Conservation (phyloP, 2,329 filamentous ascomycete genomes). For the Fusarium sp. region DNA sequence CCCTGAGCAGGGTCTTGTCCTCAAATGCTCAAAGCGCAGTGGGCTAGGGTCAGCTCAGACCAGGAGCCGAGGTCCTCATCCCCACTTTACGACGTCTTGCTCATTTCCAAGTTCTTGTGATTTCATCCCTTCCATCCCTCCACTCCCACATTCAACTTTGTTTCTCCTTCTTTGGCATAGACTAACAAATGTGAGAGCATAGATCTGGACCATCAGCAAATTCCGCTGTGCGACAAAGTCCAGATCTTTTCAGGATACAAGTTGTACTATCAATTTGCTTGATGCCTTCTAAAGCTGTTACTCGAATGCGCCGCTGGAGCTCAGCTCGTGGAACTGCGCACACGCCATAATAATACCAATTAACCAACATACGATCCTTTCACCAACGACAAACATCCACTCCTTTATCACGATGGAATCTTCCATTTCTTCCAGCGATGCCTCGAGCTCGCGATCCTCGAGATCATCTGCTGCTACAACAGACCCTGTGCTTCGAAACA, state of each 20-base stretch:
- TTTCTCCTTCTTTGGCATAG: not conserved
- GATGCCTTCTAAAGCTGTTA: constrained; percentile 41
- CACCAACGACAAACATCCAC: constrained; percentile 4
- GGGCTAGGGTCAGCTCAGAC: constrained; percentile 15
- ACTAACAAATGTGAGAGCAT: constrained; percentile 31
- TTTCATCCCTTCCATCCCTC: constrained; percentile 35
- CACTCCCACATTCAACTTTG: constrained; percentile 3
- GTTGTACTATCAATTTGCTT: constrained; percentile 26
- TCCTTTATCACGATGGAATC: constrained; percentile 39
- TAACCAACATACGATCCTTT: constrained; percentile 21
- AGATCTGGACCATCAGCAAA: constrained; percentile 28
- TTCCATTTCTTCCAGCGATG: constrained; percentile 41
- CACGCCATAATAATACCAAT: constrained; percentile 22
- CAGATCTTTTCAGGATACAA: not conserved
- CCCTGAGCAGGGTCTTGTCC: not conserved
- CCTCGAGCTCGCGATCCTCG: constrained; percentile 40
- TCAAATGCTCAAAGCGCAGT: constrained; percentile 15
- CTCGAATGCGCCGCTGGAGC: constrained; percentile 47
- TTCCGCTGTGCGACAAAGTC: constrained; percentile 13
- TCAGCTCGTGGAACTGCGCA: constrained; percentile 44
- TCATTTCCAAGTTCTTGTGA: constrained; percentile 45
- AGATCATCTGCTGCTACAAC: constrained; percentile 37
- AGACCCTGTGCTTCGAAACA: constrained; percentile 85
- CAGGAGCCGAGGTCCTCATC: constrained; percentile 38
- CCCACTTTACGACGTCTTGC: constrained; percentile 36